Evolutionary conservation across 1,139 yeast genomes (phyloP).

Genomic region (Yarrowia galli): DNA sequence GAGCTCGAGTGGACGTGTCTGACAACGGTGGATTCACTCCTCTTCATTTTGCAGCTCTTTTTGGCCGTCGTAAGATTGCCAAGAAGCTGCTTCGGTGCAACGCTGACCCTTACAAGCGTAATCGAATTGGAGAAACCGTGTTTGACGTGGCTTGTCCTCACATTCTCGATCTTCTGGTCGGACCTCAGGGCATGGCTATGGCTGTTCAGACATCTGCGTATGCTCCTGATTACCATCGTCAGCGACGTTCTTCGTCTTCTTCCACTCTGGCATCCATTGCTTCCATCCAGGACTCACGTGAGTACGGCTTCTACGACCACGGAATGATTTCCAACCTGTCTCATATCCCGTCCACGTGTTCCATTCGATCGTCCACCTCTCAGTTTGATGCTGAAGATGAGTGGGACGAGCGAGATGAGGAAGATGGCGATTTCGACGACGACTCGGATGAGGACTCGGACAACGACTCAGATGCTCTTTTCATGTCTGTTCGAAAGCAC

Average conservation of each 20-base stretch:
- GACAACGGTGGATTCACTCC: conserved; percentile 88
- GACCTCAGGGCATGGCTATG: conserved; percentile 4
- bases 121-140: conserved; percentile 62
- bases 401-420: conserved; percentile 50
- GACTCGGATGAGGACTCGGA: conserved; percentile 42
- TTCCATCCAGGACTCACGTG: conserved; percentile 22
- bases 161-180: conserved; percentile 31
- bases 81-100: conserved; percentile 61
- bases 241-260: conserved; percentile 25
- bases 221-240: conserved; percentile 4
- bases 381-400: conserved; percentile 43
- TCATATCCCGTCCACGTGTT: conserved; percentile 20
- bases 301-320: conserved; percentile 32
- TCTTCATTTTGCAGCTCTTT: conserved; percentile 80
- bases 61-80: conserved; percentile 72
- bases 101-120: conserved; percentile 63
- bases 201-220: background rate
- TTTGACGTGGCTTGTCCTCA: conserved; percentile 59
- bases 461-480: conserved; percentile 41
- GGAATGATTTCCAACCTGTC: conserved; percentile 33
- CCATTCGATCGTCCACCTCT: conserved; percentile 9
- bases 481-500: conserved; percentile 27
- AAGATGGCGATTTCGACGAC: conserved; percentile 45
- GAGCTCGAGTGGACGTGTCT: conserved; percentile 76
- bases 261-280: conserved; percentile 38